Evolutionary conservation across 306 rosid species (phyloP), one percentile per base, ranked within the genome.

Genomic region (Sindora glabra): DNA sequence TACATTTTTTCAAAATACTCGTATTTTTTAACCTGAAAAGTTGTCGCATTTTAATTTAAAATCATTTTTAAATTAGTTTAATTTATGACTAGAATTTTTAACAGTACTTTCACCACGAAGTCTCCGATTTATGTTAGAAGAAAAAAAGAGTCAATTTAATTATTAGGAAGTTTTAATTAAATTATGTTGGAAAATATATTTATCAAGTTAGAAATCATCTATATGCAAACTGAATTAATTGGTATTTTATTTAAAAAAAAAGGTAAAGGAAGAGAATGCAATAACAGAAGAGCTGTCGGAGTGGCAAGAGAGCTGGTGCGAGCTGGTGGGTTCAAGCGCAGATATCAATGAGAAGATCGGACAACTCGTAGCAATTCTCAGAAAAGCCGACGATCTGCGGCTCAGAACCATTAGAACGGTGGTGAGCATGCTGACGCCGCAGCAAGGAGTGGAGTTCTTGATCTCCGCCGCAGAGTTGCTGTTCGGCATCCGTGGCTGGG

Each of bases 261-360:
- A 84, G 96, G 96, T 87, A 76, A 77, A 69, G 55, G 95, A 85
- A 47, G 97, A 91, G 74, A 91, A 91, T 77, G 80, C 74, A 1
- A 79, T 91, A 37, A 77, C 86, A 0, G 95, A 81, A 1, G 91
- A 85, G 73, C 47, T 91, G 8, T 87, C 97, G 45, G 83, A 79
- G 62, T 91, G 97, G 97, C 97, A 87, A 36, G 95, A 91, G 25
- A 65, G 76, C 17, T 91, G 74, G 11, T 71, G 81, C 54, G 91
- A 87, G 44, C 66, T 87, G 56, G n/a, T 83, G 64, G 79, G 53
- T 0, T 59, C 27, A 3, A 8, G 29, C 3, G 25, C 45, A 6
- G 77, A 79, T 18, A 10, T 79, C 12, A 57, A 74, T 1, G 73
- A 58, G 42, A 83, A 72, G 78, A 72, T 83, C 24, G 65, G 40